Evolutionary conservation across 345 rosid species (phyloP), one percentile per base, ranked within the genome.

Genomic region (Streptanthus diversifolius): DNA sequence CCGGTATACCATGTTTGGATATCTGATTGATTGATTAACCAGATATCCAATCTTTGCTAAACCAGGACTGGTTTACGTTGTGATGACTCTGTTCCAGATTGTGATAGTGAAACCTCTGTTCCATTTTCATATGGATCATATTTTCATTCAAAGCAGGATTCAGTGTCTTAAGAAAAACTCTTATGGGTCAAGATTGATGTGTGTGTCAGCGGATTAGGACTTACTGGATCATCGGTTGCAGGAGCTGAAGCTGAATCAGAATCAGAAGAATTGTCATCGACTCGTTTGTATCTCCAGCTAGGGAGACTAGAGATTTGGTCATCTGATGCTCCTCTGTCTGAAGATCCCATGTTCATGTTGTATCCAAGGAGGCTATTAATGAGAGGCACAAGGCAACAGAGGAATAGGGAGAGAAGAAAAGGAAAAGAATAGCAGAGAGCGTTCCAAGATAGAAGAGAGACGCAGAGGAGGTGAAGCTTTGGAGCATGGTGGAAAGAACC

Each of bases 361-460:
- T 95, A 95, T 33, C 98, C 99, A 10, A 95, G 93, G 73, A 85
- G 65, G 71, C 76, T 86, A 80, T 95, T 90, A 5, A 83, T 40
- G 61, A 92, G 82, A 17, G 99, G 99, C 30, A 95, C 96, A 18
- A 88, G 77, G 41, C 98, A 92, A 43, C 99, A 95, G 7, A 95
- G 84, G 59, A 92, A 83, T 54, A 95, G 86, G 78, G 92, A 95
- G 82, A 95, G 64, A 11, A 95, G 81, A 77, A 95, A 95, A 0
- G 99, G 98, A 81, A 92, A 88, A 0, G 97, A 90, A 82, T 95
- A 95, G 77, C 95, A 69, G 71, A 92, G 70, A 30, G 98, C 99
- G 63, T 92, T 95, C 96, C 93, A 92, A 9, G 96, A 85, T 59
- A 95, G 95, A 63, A 95, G 86, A 55, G 88, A 86, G 85, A 90